Conservation (phyloP, 106 monocot species). For the Dendrobium chrysotoxum region DNA sequence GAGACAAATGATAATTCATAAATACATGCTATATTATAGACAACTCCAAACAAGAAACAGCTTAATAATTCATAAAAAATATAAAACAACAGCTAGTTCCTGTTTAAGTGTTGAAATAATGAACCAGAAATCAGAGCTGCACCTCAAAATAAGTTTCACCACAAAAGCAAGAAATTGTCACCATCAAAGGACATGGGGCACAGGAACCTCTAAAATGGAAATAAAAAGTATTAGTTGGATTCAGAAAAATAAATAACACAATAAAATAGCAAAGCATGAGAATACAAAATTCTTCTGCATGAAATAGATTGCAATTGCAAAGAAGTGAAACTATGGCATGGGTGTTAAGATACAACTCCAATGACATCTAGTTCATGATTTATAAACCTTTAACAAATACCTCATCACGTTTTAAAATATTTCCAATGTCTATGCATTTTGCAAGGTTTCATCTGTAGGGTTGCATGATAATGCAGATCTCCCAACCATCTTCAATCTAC, state of each 20-base stretch:
- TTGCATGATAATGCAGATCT: neutral
- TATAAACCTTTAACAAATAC: neutral
- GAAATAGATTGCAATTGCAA: neutral
- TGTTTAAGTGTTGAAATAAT: conserved; percentile 2
- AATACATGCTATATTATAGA: neutral
- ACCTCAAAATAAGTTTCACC: conserved; percentile 89
- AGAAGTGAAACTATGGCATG: neutral
- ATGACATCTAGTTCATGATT: neutral
- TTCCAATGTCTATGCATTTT: too few relatives aligned
- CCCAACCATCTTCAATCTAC: too few relatives aligned
- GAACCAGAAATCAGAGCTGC: conserved; percentile 5
- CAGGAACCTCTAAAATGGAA: conserved; percentile 69
- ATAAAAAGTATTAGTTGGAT: neutral
- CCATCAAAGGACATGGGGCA: conserved; percentile 91
- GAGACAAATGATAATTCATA: neutral
- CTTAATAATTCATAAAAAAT: neutral
- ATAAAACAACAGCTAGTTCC: neutral
- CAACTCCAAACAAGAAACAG: neutral
- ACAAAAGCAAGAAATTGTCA: conserved; percentile 79
- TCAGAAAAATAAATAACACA: neutral
- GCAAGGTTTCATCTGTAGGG: too few relatives aligned
- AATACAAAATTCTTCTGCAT: neutral
- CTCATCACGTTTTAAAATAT: too few relatives aligned
- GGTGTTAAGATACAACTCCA: neutral
- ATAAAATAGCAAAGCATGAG: neutral